A percentile compares a stretch with the other conserved stretches of the same genome.
These are phyloP conservation scores for Huntiella savannae DNA, from an alignment of 2,329 filamentous ascomycete species.

Conservation along the genomic window DNA sequence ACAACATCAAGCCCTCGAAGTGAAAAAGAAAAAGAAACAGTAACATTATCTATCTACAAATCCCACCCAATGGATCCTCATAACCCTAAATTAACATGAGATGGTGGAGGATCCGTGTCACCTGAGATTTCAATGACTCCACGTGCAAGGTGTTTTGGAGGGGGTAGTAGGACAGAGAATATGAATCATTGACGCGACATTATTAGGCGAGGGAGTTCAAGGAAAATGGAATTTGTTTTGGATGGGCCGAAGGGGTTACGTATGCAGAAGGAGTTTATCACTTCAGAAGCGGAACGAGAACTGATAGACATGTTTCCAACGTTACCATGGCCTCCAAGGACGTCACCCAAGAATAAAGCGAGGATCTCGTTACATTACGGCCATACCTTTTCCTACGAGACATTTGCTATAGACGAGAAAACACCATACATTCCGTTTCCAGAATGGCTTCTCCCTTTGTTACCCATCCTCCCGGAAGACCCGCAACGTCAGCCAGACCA, in stretches of 20 bases:
- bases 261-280: constrained; percentile 29
- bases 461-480: constrained; percentile 19
- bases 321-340: constrained; percentile 27
- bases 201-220: not conserved
- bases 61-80: too few relatives aligned
- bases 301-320: constrained; percentile 26
- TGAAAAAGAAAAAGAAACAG: not conserved
- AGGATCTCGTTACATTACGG: constrained; percentile 35
- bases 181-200: too few relatives aligned
- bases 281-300: constrained; percentile 23
- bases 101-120: too few relatives aligned
- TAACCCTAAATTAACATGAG: too few relatives aligned
- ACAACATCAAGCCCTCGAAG: too few relatives aligned
- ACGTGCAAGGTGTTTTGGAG: too few relatives aligned
- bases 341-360: not conserved
- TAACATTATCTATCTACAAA: too few relatives aligned
- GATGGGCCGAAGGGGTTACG: constrained; percentile 21
- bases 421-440: constrained; percentile 32
- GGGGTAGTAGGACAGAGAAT: too few relatives aligned
- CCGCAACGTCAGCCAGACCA: constrained; percentile 32
- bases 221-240: constrained; percentile 15
- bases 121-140: too few relatives aligned
- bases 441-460: constrained; percentile 28
- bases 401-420: constrained; percentile 32
- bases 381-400: constrained; percentile 39